phyloP scores from a whole-genome alignment of 768 basidiomycete genomes.

The Rhodotorula toruloides region DNA sequence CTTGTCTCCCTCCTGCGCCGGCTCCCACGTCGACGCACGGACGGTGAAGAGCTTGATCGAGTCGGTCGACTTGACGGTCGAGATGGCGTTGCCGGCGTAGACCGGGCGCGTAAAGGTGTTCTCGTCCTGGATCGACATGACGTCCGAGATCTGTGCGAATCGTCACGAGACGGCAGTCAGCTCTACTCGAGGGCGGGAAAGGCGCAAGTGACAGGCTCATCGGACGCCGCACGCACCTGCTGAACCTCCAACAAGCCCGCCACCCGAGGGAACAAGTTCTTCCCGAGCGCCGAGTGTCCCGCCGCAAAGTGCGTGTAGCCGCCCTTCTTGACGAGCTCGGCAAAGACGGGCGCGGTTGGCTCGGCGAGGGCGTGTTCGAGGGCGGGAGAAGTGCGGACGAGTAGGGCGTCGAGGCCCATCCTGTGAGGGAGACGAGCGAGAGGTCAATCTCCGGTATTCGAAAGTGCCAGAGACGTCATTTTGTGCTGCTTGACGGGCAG shows the following conservation, averaged over 20 bases:
- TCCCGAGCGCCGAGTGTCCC: conserved; percentile 83
- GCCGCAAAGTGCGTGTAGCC: conserved; percentile 84
- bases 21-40: conserved; percentile 77
- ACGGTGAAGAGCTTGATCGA: conserved; percentile 92
- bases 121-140: conserved; percentile 68
- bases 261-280: conserved; percentile 86
- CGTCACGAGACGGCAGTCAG: background rate
- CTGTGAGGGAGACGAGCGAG: conserved; percentile 18
- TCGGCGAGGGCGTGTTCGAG: conserved; percentile 70
- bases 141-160: conserved; percentile 62
- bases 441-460: background rate
- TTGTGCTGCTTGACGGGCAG: too few species aligned
- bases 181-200: background rate
- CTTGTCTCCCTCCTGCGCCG: conserved; percentile 51
- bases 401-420: conserved; percentile 54
- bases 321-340: conserved; percentile 55
- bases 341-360: conserved; percentile 72
- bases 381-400: conserved; percentile 65
- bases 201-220: conserved; percentile 8
- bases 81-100: conserved; percentile 95
- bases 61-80: conserved; percentile 76
- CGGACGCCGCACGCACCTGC: conserved; percentile 49
- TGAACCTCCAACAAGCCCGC: conserved; percentile 84
- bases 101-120: conserved; percentile 86
- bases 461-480: too few species aligned